Conservation (phyloP, 1,284 basidiomycete species). For the Puccinia polysora region DNA sequence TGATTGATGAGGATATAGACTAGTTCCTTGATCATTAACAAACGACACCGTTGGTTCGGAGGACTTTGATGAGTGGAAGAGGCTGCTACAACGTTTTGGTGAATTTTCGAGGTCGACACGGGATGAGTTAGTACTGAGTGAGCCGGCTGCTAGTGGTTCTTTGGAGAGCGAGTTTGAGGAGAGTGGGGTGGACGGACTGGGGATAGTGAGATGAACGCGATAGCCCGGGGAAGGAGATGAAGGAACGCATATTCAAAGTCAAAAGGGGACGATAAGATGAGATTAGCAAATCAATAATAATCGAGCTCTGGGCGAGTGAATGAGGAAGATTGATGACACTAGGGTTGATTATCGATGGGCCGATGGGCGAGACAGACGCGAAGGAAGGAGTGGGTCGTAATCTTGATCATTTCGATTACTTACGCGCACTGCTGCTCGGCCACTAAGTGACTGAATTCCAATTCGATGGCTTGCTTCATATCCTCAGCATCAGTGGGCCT, state of each 20-base stretch:
- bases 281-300: no score
- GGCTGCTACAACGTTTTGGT: neutral
- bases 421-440: conserved; percentile 42
- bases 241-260: no score
- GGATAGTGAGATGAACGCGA: no score
- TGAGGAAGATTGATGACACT: neutral
- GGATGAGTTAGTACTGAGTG: neutral
- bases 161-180: conserved; percentile 4
- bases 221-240: neutral
- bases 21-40: conserved; percentile 5
- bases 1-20: conserved; percentile 13
- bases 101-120: neutral
- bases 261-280: no score
- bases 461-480: conserved; percentile 19
- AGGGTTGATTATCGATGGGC: neutral
- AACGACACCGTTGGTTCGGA: conserved; percentile 15
- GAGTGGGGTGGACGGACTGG: conserved; percentile 23
- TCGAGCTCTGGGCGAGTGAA: neutral
- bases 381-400: neutral
- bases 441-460: conserved; percentile 43
- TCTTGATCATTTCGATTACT: neutral
- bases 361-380: neutral
- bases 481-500: conserved; percentile 11
- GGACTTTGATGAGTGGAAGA: neutral
- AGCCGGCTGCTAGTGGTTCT: neutral